Evolutionary conservation across 2,329 filamentous ascomycete genomes (phyloP).

Genomic region (Fusarium sp.): DNA sequence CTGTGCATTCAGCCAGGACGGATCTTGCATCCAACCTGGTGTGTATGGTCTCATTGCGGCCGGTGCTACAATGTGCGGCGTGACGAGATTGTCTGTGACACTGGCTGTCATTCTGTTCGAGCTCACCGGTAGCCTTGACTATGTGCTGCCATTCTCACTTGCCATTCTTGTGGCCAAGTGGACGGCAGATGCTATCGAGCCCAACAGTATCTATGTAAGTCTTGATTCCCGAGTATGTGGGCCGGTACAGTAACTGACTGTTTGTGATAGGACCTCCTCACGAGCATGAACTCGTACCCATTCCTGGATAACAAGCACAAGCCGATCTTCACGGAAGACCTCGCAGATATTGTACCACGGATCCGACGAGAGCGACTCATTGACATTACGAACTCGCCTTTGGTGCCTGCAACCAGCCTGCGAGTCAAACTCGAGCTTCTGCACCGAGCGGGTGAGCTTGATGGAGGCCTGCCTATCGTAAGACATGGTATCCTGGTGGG

Average conservation of each 20-base stretch:
- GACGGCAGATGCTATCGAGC: conserved; percentile 95
- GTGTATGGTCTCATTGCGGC: conserved; percentile 95
- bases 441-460: conserved; percentile 85
- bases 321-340: conserved; percentile 85
- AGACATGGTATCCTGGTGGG: conserved; percentile 82
- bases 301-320: conserved; percentile 97
- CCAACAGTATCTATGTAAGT: conserved; percentile 86
- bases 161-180: conserved; percentile 96
- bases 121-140: conserved; percentile 91
- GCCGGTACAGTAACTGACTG: conserved; percentile 20
- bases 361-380: conserved; percentile 80
- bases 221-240: too few species aligned
- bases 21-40: conserved; percentile 92
- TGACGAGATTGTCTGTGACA: conserved; percentile 91
- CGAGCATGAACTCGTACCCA: conserved; percentile 96
- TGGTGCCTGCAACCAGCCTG: conserved; percentile 78
- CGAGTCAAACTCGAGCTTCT: conserved; percentile 82
- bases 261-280: conserved; percentile 75
- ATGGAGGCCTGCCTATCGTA: conserved; percentile 88
- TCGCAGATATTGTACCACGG: conserved; percentile 84
- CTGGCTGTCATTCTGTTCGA: conserved; percentile 96
- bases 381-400: conserved; percentile 82
- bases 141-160: conserved; percentile 92
- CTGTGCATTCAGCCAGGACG: conserved; percentile 74
- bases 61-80: conserved; percentile 97